Evolutionary conservation across 2,329 filamentous ascomycete genomes (phyloP), one percentile per base, ranked within the genome.

Genomic region (Verticillium nubilum): DNA sequence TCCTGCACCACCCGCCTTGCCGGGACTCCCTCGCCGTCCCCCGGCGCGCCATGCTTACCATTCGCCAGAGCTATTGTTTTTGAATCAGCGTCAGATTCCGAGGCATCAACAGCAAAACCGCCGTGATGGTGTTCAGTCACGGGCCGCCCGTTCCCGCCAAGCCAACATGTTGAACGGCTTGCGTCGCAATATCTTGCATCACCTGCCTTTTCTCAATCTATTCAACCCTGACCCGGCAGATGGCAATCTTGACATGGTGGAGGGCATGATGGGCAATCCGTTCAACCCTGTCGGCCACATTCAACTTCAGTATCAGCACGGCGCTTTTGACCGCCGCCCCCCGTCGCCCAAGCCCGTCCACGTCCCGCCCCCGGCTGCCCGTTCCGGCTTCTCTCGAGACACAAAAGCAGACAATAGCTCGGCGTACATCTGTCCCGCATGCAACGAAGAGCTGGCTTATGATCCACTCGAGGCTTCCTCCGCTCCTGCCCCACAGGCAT

Each of bases 341-440:
- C 68, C 69, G 4, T 73, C 69, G 3, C 73, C 74, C 23, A 81
- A 79, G 66, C 79, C 78, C n/a, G 65, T 72, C 15, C 66, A 94
- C 70, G 83, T 88, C 52, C 79, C 87, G 0, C 87, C 90, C 0
- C 78, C 81, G n/a, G 76, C 86, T 0, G 79, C 90, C 0, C 81
- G 83, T 5, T 77, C 85, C n/a, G 94, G 93, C 0, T 98, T 95
- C 68, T 96, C 91, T 1, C 82, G 93, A 60, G 86, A 86, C 55
- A 90, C 91, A 0, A 83, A 78, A 42, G 88, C 91, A 35, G 86
- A 91, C 17, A 83, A 90, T 37, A 47, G 42, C 19, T 47, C 42
- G 9, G 79, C 90, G 0, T 81, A 94, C 2, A 81, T 97, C 1
- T 99, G 95, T 70, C 91, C 94, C 0, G 91, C 91, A 60, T 99